These are phyloP conservation scores for Tardiomyces digboiensis DNA, from an alignment of 1,139 yeast species.

Conservation along the genomic window DNA sequence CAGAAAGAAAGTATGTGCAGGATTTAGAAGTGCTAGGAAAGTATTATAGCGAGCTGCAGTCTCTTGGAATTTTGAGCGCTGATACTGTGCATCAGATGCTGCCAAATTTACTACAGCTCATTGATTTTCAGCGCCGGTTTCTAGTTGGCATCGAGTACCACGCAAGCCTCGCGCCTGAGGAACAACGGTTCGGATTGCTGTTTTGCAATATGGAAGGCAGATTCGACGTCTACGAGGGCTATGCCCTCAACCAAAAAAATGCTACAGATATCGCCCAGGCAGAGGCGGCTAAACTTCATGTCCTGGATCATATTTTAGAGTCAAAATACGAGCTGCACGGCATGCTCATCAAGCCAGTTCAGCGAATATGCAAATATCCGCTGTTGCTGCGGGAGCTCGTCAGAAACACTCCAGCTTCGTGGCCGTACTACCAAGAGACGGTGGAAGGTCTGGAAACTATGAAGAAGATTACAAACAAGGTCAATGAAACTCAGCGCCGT, in stretches of 20 bases:
- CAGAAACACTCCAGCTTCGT: constrained; percentile 45
- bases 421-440: constrained; percentile 60
- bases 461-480: constrained; percentile 69
- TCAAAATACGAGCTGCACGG: constrained; percentile 89
- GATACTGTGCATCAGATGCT: constrained; percentile 77
- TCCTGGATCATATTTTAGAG: constrained; percentile 56
- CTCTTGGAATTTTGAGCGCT: constrained; percentile 58
- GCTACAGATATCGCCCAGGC: constrained; percentile 74
- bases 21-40: constrained; percentile 67
- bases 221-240: constrained; percentile 84
- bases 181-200: constrained; percentile 82
- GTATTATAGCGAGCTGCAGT: constrained; percentile 60
- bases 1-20: constrained; percentile 88
- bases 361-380: constrained; percentile 91
- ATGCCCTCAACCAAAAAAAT: constrained; percentile 71
- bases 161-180: constrained; percentile 60
- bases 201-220: constrained; percentile 73
- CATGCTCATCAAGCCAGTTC: constrained; percentile 87
- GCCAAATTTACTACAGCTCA: constrained; percentile 77
- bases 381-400: constrained; percentile 65
- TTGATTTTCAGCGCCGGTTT: constrained; percentile 89
- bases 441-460: constrained; percentile 59
- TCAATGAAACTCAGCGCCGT: constrained; percentile 90
- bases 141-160: constrained; percentile 85
- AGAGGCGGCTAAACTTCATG: constrained; percentile 48